Percentiles rank a stretch among this genome's conserved stretches.
Evolutionary conservation across 306 rosid species (phyloP).

Genomic region (Rosa chinensis): DNA sequence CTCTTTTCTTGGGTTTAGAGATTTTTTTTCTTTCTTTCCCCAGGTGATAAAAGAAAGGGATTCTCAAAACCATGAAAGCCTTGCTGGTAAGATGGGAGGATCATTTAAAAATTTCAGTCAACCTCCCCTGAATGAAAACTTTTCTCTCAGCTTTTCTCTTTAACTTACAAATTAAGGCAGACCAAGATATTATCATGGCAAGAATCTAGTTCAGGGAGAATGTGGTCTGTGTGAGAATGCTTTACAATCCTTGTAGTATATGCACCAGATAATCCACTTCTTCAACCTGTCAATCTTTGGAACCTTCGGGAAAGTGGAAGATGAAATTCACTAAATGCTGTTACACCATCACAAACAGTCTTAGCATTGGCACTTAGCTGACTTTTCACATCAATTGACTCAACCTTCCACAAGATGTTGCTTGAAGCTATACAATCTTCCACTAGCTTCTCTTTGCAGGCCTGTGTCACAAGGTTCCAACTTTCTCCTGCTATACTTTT

Average conservation of each 20-base stretch:
- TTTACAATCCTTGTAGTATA: neutral
- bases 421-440: conserved; percentile 44
- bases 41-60: too few relatives aligned
- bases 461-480: conserved; percentile 50
- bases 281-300: conserved; percentile 15
- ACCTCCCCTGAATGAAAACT: neutral
- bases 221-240: conserved; percentile 1
- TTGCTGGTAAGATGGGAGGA: neutral
- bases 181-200: neutral
- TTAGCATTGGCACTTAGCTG: conserved; percentile 37
- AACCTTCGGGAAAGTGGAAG: conserved; percentile 56
- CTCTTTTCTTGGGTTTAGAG: too few relatives aligned
- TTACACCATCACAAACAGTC: conserved; percentile 46
- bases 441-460: conserved; percentile 59
- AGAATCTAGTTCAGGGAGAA: neutral
- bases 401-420: conserved; percentile 46
- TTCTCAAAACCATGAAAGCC: too few relatives aligned
- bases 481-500: conserved; percentile 32
- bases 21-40: too few relatives aligned
- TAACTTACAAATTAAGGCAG: neutral
- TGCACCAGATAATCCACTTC: neutral
- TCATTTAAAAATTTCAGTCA: neutral
- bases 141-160: neutral
- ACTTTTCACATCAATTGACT: conserved; percentile 48
- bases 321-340: conserved; percentile 42